Evolutionary conservation across 192 early-diverging fungal genomes (phyloP), one percentile per base, ranked within the genome.

Genomic region (Spinellus fusiger): DNA sequence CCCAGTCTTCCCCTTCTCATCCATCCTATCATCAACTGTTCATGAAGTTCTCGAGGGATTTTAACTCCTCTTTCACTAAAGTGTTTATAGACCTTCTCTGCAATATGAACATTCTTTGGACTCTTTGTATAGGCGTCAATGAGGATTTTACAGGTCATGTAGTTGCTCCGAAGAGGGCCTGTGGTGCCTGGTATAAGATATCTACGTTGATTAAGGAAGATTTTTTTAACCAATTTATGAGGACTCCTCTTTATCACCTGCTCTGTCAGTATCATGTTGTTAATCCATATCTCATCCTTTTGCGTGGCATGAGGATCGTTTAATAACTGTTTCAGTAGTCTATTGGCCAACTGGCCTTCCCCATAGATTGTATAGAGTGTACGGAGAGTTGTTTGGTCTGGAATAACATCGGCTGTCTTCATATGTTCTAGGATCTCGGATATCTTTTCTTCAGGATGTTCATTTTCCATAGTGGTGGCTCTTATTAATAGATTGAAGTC

Each of bases 401-500:
- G 58, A 9, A 29, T 35, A 20, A 70, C 50, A 35, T 59, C 29
- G 4, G 64, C 56, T 31, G 52, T 34, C 15, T 61, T 54, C 69
- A 70, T 70, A 34, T 70, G 54, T 22, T 54, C 33, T 31, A 70
- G 50, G 27, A 70, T 56, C 18, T 61, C 56, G 20, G 65, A 18
- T 0, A 70, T 60, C 26, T 70, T 70, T 10, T 49, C 28, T 12
- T 47, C 25, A 5, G 62, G 13, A 18, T 65, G 57, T 22, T 31
- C 12, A n/a, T 50, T 44, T 22, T 34, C 47, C 1, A 23, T 28
- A 18, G 52, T 44, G 25, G 33, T 31, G 9, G 44, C 49, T 20
- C 62, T 49, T 18, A 70, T 49, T 29, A 70, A 31, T 9, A 70
- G 34, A 15, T 70, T 70, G 32, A 70, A 70, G 33, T 70, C 69